These are phyloP conservation scores for Lactifluus piperatus DNA, from an alignment of 768 basidiomycete species.

Conservation along the genomic window DNA sequence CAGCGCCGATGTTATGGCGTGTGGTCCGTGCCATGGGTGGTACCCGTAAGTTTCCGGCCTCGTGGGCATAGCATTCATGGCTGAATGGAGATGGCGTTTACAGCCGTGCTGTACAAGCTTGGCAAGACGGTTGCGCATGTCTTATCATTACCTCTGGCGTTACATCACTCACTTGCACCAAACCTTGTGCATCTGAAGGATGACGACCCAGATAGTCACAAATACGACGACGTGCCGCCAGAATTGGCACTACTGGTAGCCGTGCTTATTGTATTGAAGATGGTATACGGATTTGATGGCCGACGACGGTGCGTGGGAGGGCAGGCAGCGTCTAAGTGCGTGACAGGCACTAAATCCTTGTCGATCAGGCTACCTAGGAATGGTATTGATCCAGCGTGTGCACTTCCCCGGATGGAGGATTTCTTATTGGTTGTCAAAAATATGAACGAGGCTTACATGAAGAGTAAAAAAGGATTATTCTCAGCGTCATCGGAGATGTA, in stretches of 20 bases:
- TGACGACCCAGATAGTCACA: constrained; percentile 38
- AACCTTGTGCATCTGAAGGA: constrained; percentile 29
- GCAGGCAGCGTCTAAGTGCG: background rate
- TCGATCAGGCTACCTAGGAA: constrained; percentile 27
- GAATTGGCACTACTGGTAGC: constrained; percentile 55
- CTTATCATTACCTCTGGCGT: constrained; percentile 49
- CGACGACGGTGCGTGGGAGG: constrained; percentile 36
- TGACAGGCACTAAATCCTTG: constrained; percentile 26
- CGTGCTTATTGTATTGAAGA: constrained; percentile 66
- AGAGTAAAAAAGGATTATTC: constrained; percentile 6
- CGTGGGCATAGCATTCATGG: constrained; percentile 17
- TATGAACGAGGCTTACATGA: constrained; percentile 2
- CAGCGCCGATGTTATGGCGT: constrained; percentile 71
- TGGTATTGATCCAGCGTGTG: constrained; percentile 15
- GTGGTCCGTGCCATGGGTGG: constrained; percentile 57
- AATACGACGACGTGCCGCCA: constrained; percentile 55
- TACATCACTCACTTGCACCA: constrained; percentile 48
- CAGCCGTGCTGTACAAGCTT: constrained; percentile 58
- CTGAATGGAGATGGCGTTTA: constrained; percentile 8
- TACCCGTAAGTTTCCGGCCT: constrained; percentile 47
- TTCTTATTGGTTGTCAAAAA: constrained; percentile 12
- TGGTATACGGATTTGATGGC: constrained; percentile 81
- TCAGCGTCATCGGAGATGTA: constrained; percentile 17
- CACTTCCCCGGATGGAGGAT: constrained; percentile 15
- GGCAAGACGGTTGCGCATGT: constrained; percentile 50